Percentiles rank a stretch among this genome's conserved stretches.
phyloP scores from a whole-genome alignment of 1,284 basidiomycete genomes.

The Austroboletus novae-zelandiae region DNA sequence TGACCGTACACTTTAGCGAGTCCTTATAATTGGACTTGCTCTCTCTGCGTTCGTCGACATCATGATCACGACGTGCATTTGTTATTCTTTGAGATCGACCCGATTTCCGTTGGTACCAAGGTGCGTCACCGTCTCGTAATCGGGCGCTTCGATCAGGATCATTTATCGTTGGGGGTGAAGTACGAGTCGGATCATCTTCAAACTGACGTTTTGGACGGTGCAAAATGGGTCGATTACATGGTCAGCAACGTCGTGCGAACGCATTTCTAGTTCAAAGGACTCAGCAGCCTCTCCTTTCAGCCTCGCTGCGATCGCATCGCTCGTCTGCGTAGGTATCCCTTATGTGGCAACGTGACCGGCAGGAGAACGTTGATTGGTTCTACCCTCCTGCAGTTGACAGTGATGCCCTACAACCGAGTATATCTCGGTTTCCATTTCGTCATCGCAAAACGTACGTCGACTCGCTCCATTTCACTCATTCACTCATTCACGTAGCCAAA shows the following conservation, averaged over 20 bases:
- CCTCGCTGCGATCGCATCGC: conserved; percentile 37
- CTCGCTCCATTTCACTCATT: background rate
- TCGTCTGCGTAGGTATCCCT: conserved; percentile 39
- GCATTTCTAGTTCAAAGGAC: background rate
- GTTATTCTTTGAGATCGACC: conserved; percentile 40
- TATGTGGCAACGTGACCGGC: background rate
- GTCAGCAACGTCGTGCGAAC: conserved; percentile 23
- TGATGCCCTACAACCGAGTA: conserved; percentile 38
- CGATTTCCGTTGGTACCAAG: conserved; percentile 34
- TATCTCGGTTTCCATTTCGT: conserved; percentile 48
- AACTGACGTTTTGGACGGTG: conserved; percentile 47
- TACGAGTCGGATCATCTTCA: conserved; percentile 46
- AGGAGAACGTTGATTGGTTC: background rate
- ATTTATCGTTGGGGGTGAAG: conserved; percentile 21
- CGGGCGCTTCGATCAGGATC: accelerated
- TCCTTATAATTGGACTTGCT: conserved; percentile 50
- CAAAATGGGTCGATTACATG: conserved; percentile 49
- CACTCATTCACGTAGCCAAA: background rate
- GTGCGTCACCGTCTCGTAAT: conserved; percentile 21
- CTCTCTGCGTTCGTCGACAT: conserved; percentile 48
- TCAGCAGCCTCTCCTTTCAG: conserved; percentile 21
- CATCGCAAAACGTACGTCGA: conserved; percentile 43
- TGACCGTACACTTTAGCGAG: conserved; percentile 37
- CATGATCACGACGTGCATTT: conserved; percentile 46
- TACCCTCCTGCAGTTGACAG: conserved; percentile 38